Percentiles rank a stretch among this genome's conserved stretches.
phyloP scores from a whole-genome alignment of 169 alveolate species.

The Plasmodium billcollinsi region DNA sequence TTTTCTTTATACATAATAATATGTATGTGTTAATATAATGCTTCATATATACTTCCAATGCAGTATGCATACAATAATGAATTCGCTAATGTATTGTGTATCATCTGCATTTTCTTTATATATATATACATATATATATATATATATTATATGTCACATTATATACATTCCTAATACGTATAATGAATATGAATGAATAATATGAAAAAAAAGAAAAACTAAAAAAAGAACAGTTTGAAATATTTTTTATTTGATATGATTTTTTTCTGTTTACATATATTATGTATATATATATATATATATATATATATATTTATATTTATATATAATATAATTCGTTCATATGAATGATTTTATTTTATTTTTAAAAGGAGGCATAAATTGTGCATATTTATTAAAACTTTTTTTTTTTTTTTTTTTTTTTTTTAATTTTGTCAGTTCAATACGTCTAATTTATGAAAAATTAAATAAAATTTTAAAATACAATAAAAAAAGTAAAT shows the following conservation, averaged over 20 bases:
- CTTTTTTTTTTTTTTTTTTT: background rate
- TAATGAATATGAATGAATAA: no score
- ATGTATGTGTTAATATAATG: no score
- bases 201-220: background rate
- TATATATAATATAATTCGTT: background rate
- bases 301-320: background rate
- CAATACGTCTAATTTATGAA: background rate
- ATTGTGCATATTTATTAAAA: conserved; percentile 1
- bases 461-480: background rate
- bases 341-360: background rate
- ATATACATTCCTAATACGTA: no score
- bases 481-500: background rate
- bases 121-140: background rate
- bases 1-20: background rate
- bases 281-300: background rate
- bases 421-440: background rate
- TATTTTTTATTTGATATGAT: background rate
- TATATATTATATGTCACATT: background rate
- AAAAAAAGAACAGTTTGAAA: conserved; percentile 1
- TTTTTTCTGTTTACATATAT: no score
- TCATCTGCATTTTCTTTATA: background rate
- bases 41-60: no score
- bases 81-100: background rate
- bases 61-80: conserved; percentile 6
- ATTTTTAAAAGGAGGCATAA: background rate